These are phyloP conservation scores for Eremochloa ophiuroides DNA, from an alignment of 176 grass and related monocot species.

Conservation along the genomic window DNA sequence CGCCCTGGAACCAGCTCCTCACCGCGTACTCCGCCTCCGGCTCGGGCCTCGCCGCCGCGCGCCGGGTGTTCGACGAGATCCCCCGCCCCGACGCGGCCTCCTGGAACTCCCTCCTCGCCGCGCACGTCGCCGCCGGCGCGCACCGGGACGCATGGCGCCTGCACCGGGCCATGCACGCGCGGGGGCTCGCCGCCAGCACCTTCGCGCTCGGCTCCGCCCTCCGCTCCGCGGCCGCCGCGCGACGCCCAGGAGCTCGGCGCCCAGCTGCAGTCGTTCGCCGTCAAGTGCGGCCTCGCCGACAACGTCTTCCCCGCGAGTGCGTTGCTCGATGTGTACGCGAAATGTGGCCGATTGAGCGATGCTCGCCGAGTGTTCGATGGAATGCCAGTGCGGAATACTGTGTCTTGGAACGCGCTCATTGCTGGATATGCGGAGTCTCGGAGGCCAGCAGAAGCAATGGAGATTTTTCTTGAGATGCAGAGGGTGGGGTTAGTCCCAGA, in stretches of 20 bases:
- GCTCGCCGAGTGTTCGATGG: conserved; percentile 38
- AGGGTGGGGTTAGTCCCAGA: conserved; percentile 39
- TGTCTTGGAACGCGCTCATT: conserved; percentile 60
- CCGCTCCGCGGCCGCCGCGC: conserved; percentile 17
- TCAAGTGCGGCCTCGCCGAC: conserved; percentile 26
- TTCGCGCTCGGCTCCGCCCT: conserved; percentile 50
- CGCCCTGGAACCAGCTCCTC: conserved; percentile 62
- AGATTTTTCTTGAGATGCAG: conserved; percentile 37
- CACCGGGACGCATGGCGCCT: conserved; percentile 24
- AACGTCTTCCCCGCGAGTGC: conserved; percentile 43
- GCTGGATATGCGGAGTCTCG: conserved; percentile 16
- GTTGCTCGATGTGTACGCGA: conserved; percentile 38
- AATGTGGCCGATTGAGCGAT: conserved; percentile 34
- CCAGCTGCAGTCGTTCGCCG: conserved; percentile 42
- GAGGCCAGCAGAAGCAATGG: neutral
- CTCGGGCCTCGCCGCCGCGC: conserved; percentile 14
- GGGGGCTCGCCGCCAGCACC: conserved; percentile 28
- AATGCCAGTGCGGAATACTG: conserved; percentile 42
- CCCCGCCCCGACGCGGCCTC: conserved; percentile 40
- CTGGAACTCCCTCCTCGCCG: conserved; percentile 64
- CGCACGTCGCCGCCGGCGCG: conserved; percentile 29
- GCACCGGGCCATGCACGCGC: conserved; percentile 27
- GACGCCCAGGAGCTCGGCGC: conserved; percentile 6
- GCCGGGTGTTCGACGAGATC: conserved; percentile 56
- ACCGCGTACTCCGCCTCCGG: conserved; percentile 30